These are phyloP conservation scores for Nymphaea colorata DNA, from an alignment of 164 flowering plant genomes.

Conservation along the genomic window DNA sequence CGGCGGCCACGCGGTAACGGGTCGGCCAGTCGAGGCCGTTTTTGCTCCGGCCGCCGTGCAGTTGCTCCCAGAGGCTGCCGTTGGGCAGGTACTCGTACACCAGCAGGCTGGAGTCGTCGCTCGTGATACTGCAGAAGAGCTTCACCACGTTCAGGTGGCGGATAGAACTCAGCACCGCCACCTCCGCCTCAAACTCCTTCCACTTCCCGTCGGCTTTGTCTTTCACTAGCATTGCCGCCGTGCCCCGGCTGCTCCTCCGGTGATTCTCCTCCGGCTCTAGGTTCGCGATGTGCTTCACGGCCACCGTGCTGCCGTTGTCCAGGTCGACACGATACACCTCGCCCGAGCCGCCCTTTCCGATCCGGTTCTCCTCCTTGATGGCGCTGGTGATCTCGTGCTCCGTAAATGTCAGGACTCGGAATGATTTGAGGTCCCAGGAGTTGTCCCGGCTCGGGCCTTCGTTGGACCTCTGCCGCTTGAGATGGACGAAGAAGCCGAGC, in stretches of 20 bases:
- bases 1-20: slow-evolving; percentile 53
- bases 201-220: slow-evolving; percentile 13
- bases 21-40: slow-evolving; percentile 42
- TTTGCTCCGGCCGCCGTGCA: slow-evolving; percentile 39
- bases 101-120: slow-evolving; percentile 51
- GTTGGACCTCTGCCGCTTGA: slow-evolving; percentile 12
- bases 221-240: neutral
- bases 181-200: slow-evolving; percentile 63
- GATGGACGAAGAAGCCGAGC: slow-evolving; percentile 20
- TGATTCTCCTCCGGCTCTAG: neutral
- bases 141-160: slow-evolving; percentile 80
- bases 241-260: neutral
- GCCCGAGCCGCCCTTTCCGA: slow-evolving; percentile 87
- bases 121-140: slow-evolving; percentile 58
- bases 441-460: slow-evolving; percentile 1
- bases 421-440: slow-evolving; percentile 78
- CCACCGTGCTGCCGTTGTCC: slow-evolving; percentile 34
- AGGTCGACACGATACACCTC: slow-evolving; percentile 46
- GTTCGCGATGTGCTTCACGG: slow-evolving; percentile 54
- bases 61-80: slow-evolving; percentile 68
- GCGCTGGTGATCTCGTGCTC: slow-evolving; percentile 65
- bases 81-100: slow-evolving; percentile 68
- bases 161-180: slow-evolving; percentile 46
- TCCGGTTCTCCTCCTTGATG: slow-evolving; percentile 55
- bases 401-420: slow-evolving; percentile 46